These are phyloP conservation scores for Sugiyamaella paludigena DNA, from an alignment of 1,139 yeast genomes.

Conservation along the genomic window DNA sequence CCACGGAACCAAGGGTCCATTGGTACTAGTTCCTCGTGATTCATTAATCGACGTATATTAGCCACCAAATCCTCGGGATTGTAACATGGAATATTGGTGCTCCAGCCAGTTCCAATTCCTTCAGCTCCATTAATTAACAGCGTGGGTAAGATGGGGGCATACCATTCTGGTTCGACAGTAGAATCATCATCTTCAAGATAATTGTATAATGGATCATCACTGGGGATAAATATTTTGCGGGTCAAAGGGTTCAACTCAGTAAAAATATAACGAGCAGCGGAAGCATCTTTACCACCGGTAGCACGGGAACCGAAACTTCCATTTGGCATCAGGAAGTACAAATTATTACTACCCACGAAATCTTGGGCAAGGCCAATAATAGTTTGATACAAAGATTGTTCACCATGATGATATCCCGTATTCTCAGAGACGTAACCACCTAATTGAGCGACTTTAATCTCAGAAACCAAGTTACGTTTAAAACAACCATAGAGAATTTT, in stretches of 20 bases:
- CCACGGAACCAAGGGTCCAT: slow-evolving; percentile 96
- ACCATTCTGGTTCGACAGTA: slow-evolving; percentile 96
- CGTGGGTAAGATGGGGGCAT: slow-evolving; percentile 90
- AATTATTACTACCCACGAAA: slow-evolving; percentile 88
- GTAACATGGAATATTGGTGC: slow-evolving; percentile 86
- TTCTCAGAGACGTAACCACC: slow-evolving; percentile 88
- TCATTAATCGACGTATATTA: slow-evolving; percentile 72
- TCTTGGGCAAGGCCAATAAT: slow-evolving; percentile 94
- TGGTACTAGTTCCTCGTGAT: slow-evolving; percentile 64
- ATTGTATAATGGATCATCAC: slow-evolving; percentile 73
- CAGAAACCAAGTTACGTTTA: slow-evolving; percentile 71
- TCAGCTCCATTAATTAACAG: slow-evolving; percentile 91
- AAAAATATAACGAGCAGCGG: slow-evolving; percentile 97
- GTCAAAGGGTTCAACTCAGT: slow-evolving; percentile 82
- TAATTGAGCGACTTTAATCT: slow-evolving; percentile 86
- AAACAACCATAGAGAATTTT: slow-evolving; percentile 88
- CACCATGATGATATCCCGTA: slow-evolving; percentile 97
- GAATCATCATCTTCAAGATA: slow-evolving; percentile 92
- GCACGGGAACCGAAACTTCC: slow-evolving; percentile 98
- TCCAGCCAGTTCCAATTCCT: slow-evolving; percentile 99
- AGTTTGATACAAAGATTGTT: slow-evolving; percentile 79
- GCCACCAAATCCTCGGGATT: slow-evolving; percentile 81
- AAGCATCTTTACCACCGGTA: slow-evolving; percentile 96
- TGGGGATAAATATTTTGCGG: slow-evolving; percentile 67
- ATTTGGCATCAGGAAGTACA: slow-evolving; percentile 80